Conservation (phyloP, 768 basidiomycete genomes). For the Suillus discolor region DNA sequence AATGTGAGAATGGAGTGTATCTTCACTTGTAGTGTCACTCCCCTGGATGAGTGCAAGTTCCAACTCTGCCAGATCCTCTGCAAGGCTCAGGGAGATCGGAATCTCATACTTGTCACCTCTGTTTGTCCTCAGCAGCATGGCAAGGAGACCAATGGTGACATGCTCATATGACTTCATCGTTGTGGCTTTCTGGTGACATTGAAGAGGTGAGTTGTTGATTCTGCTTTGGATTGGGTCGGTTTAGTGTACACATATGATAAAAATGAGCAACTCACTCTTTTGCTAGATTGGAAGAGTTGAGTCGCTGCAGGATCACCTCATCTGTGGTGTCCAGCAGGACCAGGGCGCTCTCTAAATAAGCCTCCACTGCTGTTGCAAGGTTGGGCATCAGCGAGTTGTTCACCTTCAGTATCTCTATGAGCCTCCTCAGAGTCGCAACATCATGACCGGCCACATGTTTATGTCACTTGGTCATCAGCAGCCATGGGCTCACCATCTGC, state of each 20-base stretch:
- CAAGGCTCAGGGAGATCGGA: background rate
- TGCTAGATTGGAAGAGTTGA: slow-evolving; percentile 15
- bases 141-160: background rate
- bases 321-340: slow-evolving; percentile 1
- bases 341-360: slow-evolving; percentile 8
- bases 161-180: slow-evolving; percentile 19
- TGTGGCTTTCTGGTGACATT: slow-evolving; percentile 17
- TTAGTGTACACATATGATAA: background rate
- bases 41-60: background rate
- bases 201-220: slow-evolving; percentile 28
- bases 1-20: slow-evolving; percentile 13
- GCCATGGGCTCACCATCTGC: slow-evolving; percentile 11
- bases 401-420: background rate
- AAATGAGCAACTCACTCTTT: background rate
- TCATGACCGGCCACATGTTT: background rate
- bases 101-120: background rate
- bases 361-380: background rate
- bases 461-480: slow-evolving; percentile 12
- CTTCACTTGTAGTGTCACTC: background rate
- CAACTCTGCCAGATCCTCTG: fast-evolving
- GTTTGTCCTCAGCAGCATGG: slow-evolving; percentile 5
- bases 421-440: background rate
- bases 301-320: slow-evolving; percentile 12
- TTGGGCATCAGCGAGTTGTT: background rate
- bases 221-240: slow-evolving; percentile 5